Conservation (phyloP, 805 yeast species). For the Myxozyma vanderwaltii region DNA sequence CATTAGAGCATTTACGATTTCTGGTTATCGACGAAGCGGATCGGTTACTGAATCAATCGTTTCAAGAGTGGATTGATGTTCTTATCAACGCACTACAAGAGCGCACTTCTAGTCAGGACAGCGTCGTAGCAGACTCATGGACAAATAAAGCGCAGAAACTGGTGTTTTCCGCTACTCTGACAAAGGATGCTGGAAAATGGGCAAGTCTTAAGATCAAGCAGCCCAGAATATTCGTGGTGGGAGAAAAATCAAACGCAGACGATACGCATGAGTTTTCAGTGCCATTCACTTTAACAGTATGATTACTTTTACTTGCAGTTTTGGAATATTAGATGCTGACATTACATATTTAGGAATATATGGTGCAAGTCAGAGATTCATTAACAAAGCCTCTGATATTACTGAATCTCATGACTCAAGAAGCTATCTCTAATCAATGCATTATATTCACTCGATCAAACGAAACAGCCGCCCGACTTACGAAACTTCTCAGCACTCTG, state of each 20-base stretch:
- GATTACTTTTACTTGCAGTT: neutral
- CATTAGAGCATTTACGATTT: constrained; percentile 72
- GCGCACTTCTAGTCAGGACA: constrained; percentile 10
- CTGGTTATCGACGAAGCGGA: constrained; percentile 98
- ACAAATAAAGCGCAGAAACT: constrained; percentile 54
- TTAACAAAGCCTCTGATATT: constrained; percentile 73
- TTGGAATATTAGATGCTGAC: neutral
- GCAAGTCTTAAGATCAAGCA: constrained; percentile 65
- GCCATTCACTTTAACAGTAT: constrained; percentile 42
- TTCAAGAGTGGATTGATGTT: constrained; percentile 86
- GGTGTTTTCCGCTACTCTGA: constrained; percentile 88
- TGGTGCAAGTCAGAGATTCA: constrained; percentile 40
- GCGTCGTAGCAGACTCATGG: constrained; percentile 18
- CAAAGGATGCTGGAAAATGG: constrained; percentile 88
- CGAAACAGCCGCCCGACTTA: constrained; percentile 81
- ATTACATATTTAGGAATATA: constrained; percentile 37
- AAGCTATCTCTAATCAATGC: constrained; percentile 47
- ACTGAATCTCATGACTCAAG: constrained; percentile 52
- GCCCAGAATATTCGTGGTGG: constrained; percentile 77
- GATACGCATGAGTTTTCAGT: constrained; percentile 42
- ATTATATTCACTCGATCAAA: constrained; percentile 74
- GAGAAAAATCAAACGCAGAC: constrained; percentile 44
- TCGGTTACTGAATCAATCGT: constrained; percentile 85
- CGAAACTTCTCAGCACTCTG: constrained; percentile 58
- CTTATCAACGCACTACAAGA: constrained; percentile 37